Evolutionary conservation across 441 rosid species (phyloP), one percentile per base, ranked within the genome.

Genomic region (Adansonia grandidieri): DNA sequence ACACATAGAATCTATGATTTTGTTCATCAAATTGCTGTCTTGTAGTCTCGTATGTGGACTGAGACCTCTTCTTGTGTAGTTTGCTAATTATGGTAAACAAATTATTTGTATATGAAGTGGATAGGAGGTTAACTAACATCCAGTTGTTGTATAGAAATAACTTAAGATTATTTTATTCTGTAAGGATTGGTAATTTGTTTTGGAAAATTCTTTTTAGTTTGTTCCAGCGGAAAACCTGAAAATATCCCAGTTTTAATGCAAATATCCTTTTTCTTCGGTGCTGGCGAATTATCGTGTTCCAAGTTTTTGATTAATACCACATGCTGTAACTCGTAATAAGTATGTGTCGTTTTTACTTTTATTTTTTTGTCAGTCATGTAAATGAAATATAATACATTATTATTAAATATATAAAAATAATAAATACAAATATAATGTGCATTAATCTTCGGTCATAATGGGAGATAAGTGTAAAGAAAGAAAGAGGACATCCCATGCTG

Each of bases 71-170:
- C 53, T 50, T 9, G 2, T 53, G 64, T 76, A 77, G 79, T 69
- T 70, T 67, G 75, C 76, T 68, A 70, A 75, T 66, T 65, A 17
- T n/a, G 74, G 79, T 78, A 73, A 50, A 56, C 47, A 62, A 68
- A 53, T 69, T 69, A 42, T 80, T 76, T 83, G 84, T 78, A 75
- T 70, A 76, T 74, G 69, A 56, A 24, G 71, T 62, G 67, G 67
- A 57, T 78, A 58, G 79, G 22, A 15, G 53, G 77, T 28, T 24
- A 60, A 62, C 66, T 53, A 64, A 57, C 74, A 58, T 65, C 40
- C 62, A 20, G 63, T 24, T 53, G 44, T 81, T 87, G 81, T 79
- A 79, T 75, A 79, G 32, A 72, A 56, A 64, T 13, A 73, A 51
- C 28, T 54, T 17, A 0, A 4, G 51, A 24, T 51, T 57, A n/a